Evolutionary conservation across 768 basidiomycete species (phyloP).

Genomic region (Suillus plorans): DNA sequence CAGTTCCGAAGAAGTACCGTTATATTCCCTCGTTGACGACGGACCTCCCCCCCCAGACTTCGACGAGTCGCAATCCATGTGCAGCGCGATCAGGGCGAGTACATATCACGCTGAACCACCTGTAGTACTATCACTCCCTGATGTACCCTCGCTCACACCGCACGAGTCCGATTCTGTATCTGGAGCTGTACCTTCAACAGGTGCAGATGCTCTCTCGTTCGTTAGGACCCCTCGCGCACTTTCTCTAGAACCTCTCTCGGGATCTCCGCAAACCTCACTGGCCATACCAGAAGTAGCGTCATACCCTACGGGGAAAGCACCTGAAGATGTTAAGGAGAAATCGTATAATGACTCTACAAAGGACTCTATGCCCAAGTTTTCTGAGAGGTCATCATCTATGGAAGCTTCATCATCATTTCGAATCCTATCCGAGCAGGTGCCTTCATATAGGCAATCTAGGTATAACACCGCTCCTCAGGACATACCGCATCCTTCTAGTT

Average conservation of each 20-base stretch:
- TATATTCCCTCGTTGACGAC: constrained; percentile 24
- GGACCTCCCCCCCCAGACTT: constrained; percentile 26
- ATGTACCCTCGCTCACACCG: neutral
- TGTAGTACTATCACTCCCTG: neutral
- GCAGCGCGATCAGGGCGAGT: neutral
- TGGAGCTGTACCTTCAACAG: neutral
- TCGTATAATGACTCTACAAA: neutral
- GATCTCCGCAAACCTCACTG: neutral
- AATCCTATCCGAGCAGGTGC: neutral
- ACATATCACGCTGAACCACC: neutral
- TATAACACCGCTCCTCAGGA: neutral
- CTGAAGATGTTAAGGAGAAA: neutral
- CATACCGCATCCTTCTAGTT: no score
- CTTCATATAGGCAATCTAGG: neutral
- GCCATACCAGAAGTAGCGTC: neutral
- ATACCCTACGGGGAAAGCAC: neutral
- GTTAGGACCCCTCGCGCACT: no score
- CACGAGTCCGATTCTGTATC: neutral
- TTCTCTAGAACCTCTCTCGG: neutral
- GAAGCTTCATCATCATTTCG: neutral
- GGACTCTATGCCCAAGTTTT: neutral
- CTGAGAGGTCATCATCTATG: neutral
- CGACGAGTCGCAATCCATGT: constrained; percentile 12
- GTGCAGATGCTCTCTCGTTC: neutral
- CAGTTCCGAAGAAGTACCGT: constrained; percentile 20